A percentile compares a stretch with the other conserved stretches of the same genome.
Evolutionary conservation across 148 eudicot genomes (phyloP).

Genomic region (Drosera capensis): DNA sequence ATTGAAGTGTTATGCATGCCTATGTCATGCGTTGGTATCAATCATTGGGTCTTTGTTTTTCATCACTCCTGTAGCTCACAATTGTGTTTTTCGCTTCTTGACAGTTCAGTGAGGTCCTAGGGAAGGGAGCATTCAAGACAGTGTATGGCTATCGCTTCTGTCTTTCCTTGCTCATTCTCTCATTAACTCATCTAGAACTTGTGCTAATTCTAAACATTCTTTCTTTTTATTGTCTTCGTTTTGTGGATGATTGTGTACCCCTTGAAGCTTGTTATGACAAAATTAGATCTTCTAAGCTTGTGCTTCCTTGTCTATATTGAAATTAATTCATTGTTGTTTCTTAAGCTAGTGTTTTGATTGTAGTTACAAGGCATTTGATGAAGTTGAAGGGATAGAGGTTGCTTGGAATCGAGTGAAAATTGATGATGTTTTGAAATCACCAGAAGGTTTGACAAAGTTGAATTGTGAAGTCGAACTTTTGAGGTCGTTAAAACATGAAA

Average conservation of each 20-base stretch:
- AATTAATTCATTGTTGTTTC: too few species aligned
- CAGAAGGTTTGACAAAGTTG: constrained; percentile 56
- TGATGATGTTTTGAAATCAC: constrained; percentile 45
- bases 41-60: too few species aligned
- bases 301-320: background rate
- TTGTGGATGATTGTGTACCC: background rate
- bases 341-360: constrained; percentile 6
- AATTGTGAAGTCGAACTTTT: constrained; percentile 74
- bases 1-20: too few species aligned
- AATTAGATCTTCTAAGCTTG: background rate
- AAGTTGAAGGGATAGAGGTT: constrained; percentile 79
- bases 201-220: too few species aligned
- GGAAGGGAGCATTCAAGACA: constrained; percentile 87
- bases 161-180: background rate
- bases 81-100: constrained; percentile 9
- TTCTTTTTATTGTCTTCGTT: background rate
- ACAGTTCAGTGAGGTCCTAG: constrained; percentile 71
- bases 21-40: too few species aligned
- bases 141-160: constrained; percentile 42
- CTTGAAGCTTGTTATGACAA: background rate
- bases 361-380: constrained; percentile 83
- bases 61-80: too few species aligned
- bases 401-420: constrained; percentile 84
- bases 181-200: too few species aligned
- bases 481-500: constrained; percentile 58